Conservation (phyloP, 2,329 filamentous ascomycete species). For the Epichloe uncinata region DNA sequence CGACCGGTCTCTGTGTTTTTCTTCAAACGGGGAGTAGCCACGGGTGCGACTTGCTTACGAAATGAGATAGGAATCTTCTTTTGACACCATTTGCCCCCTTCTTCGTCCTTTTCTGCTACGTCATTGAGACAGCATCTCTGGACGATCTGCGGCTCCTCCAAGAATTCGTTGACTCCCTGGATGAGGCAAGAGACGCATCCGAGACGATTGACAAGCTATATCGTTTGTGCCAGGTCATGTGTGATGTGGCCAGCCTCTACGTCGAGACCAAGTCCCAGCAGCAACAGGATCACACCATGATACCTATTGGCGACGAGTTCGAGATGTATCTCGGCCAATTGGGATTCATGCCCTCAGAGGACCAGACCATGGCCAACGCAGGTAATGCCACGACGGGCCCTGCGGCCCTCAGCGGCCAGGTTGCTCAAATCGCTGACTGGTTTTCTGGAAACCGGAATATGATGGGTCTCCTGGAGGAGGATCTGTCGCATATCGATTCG, state of each 20-base stretch:
- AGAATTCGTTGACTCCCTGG: slow-evolving; percentile 43
- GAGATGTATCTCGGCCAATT: slow-evolving; percentile 52
- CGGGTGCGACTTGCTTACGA: not conserved
- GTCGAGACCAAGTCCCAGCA: slow-evolving; percentile 44
- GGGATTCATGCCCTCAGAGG: slow-evolving; percentile 39
- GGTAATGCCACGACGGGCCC: slow-evolving; percentile 8
- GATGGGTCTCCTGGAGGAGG: slow-evolving; percentile 51
- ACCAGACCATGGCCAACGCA: slow-evolving; percentile 16
- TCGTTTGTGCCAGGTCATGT: slow-evolving; percentile 48
- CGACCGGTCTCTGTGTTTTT: not conserved
- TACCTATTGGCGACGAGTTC: slow-evolving; percentile 43
- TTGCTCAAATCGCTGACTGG: slow-evolving; percentile 48
- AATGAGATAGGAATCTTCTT: slow-evolving; percentile 30
- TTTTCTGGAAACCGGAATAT: slow-evolving; percentile 53
- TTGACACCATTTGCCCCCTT: slow-evolving; percentile 46
- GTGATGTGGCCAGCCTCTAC: slow-evolving; percentile 47
- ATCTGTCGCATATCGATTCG: slow-evolving; percentile 33
- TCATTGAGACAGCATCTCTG: slow-evolving; percentile 39
- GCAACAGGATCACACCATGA: slow-evolving; percentile 30
- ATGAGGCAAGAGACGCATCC: slow-evolving; percentile 36
- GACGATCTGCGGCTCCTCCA: slow-evolving; percentile 41
- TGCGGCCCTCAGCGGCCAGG: slow-evolving; percentile 16
- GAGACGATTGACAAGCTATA: slow-evolving; percentile 47
- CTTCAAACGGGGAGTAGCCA: not conserved
- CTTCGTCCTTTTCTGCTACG: slow-evolving; percentile 44